Conservation (phyloP, 2,329 filamentous ascomycete species). For the Colletotrichum incanum region DNA sequence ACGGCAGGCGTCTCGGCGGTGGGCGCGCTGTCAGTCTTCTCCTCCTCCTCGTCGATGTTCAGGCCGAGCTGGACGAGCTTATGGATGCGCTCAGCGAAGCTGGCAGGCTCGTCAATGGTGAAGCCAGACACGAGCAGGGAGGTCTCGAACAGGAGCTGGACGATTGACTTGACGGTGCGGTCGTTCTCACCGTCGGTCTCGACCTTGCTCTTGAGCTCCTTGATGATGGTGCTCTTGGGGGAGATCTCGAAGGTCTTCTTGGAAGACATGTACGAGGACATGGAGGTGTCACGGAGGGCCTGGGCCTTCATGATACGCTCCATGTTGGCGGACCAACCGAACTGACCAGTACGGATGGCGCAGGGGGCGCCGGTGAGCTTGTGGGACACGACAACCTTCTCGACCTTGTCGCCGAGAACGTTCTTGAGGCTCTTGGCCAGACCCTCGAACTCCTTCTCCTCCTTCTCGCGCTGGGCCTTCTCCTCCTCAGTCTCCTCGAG, state of each 20-base stretch:
- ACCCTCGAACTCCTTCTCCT: conserved; percentile 98
- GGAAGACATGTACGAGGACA: conserved; percentile 99
- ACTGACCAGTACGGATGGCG: conserved; percentile 99
- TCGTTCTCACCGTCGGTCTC: conserved; percentile 98
- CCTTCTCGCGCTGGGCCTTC: conserved; percentile 94
- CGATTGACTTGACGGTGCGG: conserved; percentile 99
- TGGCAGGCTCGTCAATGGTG: conserved; percentile 98
- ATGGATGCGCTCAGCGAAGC: conserved; percentile 99
- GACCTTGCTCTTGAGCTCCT: conserved; percentile 99
- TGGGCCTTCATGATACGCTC: conserved; percentile 99
- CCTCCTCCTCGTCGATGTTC: conserved; percentile 95
- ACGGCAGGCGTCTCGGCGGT: conserved; percentile 72
- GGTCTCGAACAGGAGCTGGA: conserved; percentile 98
- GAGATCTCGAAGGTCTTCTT: conserved; percentile 99
- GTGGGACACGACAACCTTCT: conserved; percentile 99
- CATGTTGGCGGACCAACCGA: conserved; percentile 99
- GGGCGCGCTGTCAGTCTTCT: conserved; percentile 74
- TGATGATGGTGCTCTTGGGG: conserved; percentile 97
- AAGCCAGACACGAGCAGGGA: conserved; percentile 98
- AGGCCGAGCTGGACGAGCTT: conserved; percentile 98
- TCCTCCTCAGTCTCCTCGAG: conserved; percentile 99
- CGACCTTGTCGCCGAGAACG: conserved; percentile 98
- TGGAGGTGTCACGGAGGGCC: conserved; percentile 99
- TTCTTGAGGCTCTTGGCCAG: conserved; percentile 99
- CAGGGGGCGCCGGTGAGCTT: conserved; percentile 96